A percentile compares a stretch with the other conserved stretches of the same genome.
These are phyloP conservation scores for Fusarium coffeatum DNA, from an alignment of 2,329 filamentous ascomycete species.

Conservation along the genomic window DNA sequence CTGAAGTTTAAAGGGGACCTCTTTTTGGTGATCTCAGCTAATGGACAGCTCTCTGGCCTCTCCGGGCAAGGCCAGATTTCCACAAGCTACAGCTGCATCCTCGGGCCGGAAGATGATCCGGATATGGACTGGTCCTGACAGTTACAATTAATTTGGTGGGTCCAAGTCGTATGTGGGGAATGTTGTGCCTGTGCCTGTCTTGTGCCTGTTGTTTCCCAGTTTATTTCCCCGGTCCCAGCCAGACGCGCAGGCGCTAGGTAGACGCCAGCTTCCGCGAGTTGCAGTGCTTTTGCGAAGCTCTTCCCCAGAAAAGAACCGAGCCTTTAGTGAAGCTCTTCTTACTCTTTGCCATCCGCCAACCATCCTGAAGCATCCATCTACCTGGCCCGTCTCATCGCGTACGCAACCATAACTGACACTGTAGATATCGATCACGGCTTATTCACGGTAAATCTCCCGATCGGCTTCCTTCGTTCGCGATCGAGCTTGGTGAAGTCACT, in stretches of 20 bases:
- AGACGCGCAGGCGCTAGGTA: slow-evolving; percentile 39
- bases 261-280: slow-evolving; percentile 34
- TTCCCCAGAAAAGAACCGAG: slow-evolving; percentile 31
- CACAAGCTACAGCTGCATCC: background rate
- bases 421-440: background rate
- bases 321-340: slow-evolving; percentile 29
- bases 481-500: slow-evolving; percentile 7
- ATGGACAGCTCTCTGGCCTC: slow-evolving; percentile 38
- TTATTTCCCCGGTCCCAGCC: slow-evolving; percentile 33
- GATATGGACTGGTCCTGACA: background rate
- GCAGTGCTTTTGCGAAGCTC: slow-evolving; percentile 42
- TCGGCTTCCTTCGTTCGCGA: slow-evolving; percentile 9
- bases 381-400: background rate
- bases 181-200: slow-evolving; percentile 4
- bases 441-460: background rate
- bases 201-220: slow-evolving; percentile 29
- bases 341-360: slow-evolving; percentile 9
- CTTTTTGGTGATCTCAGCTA: slow-evolving; percentile 32
- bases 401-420: background rate
- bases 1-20: slow-evolving; percentile 38
- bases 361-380: background rate
- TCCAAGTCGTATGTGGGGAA: slow-evolving; percentile 15
- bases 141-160: slow-evolving; percentile 14
- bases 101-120: slow-evolving; percentile 31
- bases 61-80: slow-evolving; percentile 33